Evolutionary conservation across 257 asterid species (phyloP).

Genomic region (Ophiorrhiza pumila): DNA sequence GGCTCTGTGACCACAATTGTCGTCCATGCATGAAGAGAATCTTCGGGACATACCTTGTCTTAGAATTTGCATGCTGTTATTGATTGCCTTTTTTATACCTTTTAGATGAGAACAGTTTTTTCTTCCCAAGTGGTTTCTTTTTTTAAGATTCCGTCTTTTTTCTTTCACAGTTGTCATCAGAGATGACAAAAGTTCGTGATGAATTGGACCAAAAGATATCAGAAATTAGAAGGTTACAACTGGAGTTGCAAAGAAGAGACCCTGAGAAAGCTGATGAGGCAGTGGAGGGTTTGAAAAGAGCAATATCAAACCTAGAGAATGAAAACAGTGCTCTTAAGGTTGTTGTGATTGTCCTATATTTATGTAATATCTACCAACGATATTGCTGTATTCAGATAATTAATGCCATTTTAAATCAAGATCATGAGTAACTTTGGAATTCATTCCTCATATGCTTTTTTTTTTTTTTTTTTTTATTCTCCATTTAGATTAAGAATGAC

Average conservation of each 20-base stretch:
- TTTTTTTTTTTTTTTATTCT: constrained; percentile 20
- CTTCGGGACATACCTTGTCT: no score
- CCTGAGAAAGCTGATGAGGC: constrained; percentile 39
- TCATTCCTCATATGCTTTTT: neutral
- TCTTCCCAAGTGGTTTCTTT: neutral
- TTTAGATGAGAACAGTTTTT: neutral
- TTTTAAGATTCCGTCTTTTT: neutral
- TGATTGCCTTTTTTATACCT: neutral
- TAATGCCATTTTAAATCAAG: neutral
- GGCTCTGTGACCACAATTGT: no score
- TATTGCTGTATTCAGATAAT: neutral
- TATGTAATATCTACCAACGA: neutral
- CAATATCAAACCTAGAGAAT: constrained; percentile 54
- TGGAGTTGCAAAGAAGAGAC: constrained; percentile 52
- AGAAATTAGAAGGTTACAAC: constrained; percentile 58
- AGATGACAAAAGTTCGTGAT: constrained; percentile 44
- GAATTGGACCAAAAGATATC: constrained; percentile 65
- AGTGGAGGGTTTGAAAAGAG: constrained; percentile 48
- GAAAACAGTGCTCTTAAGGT: constrained; percentile 77
- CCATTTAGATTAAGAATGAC: constrained; percentile 68
- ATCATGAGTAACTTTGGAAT: constrained; percentile 12
- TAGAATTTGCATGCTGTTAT: neutral
- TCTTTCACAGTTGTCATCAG: constrained; percentile 48
- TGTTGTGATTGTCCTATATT: constrained; percentile 21
- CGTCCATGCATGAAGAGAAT: no score